phyloP scores from a whole-genome alignment of 176 grass and related monocot species.

The Themeda triandra region DNA sequence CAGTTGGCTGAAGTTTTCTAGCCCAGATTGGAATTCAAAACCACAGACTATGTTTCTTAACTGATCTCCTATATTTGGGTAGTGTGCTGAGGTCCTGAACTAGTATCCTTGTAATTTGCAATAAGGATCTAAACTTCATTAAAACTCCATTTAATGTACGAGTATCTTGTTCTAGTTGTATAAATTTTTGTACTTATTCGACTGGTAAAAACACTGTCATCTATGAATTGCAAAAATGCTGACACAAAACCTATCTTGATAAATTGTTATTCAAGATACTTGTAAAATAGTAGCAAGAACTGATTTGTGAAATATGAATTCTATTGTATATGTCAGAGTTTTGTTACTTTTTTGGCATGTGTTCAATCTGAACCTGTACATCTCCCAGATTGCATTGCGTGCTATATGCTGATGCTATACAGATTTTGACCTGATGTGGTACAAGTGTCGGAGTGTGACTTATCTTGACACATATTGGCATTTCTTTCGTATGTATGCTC shows the following conservation, averaged over 20 bases:
- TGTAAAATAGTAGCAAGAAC: background rate
- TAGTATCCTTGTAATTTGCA: background rate
- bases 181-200: background rate
- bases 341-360: background rate
- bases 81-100: background rate
- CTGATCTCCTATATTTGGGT: constrained; percentile 4
- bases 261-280: background rate
- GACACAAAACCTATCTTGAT: background rate
- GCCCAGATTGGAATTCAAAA: background rate
- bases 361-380: background rate
- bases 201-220: background rate
- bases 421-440: background rate
- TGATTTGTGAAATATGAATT: background rate
- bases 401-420: background rate
- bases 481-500: background rate
- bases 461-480: background rate
- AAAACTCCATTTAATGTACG: background rate
- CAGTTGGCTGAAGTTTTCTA: constrained; percentile 11
- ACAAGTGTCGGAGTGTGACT: background rate
- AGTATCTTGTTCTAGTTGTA: background rate
- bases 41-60: background rate
- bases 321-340: background rate
- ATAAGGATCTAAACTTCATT: background rate
- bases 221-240: background rate
- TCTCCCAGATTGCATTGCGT: background rate